Evolutionary conservation across 345 rosid genomes (phyloP), one percentile per base, ranked within the genome.

Genomic region (Aquilaria malaccensis): DNA sequence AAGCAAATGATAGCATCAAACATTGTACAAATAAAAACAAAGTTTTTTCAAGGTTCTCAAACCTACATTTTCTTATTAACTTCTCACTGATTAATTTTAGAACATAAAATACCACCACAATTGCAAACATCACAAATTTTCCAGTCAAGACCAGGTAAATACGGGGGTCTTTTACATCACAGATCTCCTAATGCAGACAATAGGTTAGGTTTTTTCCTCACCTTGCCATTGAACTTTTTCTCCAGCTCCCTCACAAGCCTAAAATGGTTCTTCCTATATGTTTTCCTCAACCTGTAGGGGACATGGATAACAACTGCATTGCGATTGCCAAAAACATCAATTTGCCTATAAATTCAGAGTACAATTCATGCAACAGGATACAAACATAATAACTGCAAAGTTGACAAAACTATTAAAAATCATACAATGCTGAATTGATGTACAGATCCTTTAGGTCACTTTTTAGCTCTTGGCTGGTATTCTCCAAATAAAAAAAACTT

Each of bases 191-290:
- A 37, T 37, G 43, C 43, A 37, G 52, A 45, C 2, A 13, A 46
- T 43, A 15, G 1, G 13, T 50, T 43, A 12, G 30, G 51, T 15
- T 61, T 9, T 45, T 13, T 50, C 0, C 49, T 74, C 45, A 85
- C 95, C 97, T 90, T 87, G 45, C 95, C 90, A 6, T 93, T 90
- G 70, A 90, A 84, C 76, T 90, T 87, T 88, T 87, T 91, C 74
- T 87, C 91, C 31, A 91, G 87, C 64, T 91, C 97, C 67, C 97
- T 82, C 68, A 87, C 89, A 67, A 91, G 97, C 72, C 84, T 81
- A 46, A 82, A 80, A 71, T 87, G 96, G 65, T 87, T 83, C 79
- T 87, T 91, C 22, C 83, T 62, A 69, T 70, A 91, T 33, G 87
- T 91, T 61, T 85, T 91, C 74, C 96, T 85, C 76, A 91, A 55